A percentile compares a stretch with the other conserved stretches of the same genome.
Evolutionary conservation across 495 filamentous ascomycete species (phyloP).

Genomic region (Tricharina praecox): DNA sequence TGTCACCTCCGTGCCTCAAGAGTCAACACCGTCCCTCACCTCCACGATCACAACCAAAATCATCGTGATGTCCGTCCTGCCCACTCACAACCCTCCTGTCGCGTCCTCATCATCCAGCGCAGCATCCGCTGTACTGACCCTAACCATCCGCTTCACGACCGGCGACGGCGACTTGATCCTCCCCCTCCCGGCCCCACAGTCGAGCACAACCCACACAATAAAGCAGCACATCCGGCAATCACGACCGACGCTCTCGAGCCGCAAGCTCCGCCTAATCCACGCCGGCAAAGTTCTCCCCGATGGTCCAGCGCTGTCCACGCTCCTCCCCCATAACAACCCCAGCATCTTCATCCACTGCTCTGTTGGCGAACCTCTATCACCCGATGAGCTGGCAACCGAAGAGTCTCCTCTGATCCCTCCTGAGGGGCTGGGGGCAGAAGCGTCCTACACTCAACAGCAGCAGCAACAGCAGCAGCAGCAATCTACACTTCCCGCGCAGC

Average conservation of each 20-base stretch:
- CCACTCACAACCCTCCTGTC: not conserved
- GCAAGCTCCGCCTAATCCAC: constrained; percentile 72
- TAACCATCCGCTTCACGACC: constrained; percentile 78
- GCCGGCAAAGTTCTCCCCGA: constrained; percentile 69
- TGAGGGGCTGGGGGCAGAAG: not conserved
- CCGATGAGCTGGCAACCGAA: constrained; percentile 13
- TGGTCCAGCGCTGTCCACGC: constrained; percentile 41
- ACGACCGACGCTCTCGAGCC: constrained; percentile 45
- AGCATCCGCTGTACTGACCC: constrained; percentile 31
- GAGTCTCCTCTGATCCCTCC: not conserved
- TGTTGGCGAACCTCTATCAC: constrained; percentile 50
- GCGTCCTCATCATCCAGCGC: constrained; percentile 12
- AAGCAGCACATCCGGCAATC: constrained; percentile 65
- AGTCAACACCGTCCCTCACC: no score
- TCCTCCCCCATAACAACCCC: constrained; percentile 33
- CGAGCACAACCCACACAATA: constrained; percentile 52
- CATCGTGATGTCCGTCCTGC: constrained; percentile 4
- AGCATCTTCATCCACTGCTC: constrained; percentile 48
- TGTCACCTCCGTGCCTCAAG: no score
- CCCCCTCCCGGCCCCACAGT: constrained; percentile 50
- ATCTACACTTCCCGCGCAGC: constrained; percentile 2
- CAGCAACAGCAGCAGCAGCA: no score
- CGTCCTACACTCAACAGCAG: not conserved
- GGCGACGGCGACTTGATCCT: constrained; percentile 54
- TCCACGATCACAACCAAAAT: no score